Evolutionary conservation across 2,329 filamentous ascomycete species (phyloP), one percentile per base, ranked within the genome.

Genomic region (Fusarium sp.): DNA sequence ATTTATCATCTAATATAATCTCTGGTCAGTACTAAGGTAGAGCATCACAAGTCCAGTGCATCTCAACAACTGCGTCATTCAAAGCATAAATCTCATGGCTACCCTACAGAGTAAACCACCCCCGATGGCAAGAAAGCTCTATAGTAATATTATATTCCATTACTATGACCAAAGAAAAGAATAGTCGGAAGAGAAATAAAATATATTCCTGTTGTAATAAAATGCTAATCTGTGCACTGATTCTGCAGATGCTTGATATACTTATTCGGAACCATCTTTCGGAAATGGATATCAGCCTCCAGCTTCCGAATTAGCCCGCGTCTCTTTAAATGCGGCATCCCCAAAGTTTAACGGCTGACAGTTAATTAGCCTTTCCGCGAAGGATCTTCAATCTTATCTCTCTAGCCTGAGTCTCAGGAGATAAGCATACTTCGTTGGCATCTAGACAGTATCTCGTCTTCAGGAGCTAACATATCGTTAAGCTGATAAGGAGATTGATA

Each of bases 141-240:
- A 18, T 2, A 11, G 10, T 9, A 0, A 9, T n/a, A 32, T 12
- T n/a, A 0, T 4, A 16, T 21, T 4, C 21, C 12, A 2, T 3
- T 11, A 16, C 1, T 8, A 3, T 1, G 1, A 11, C 1, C 3
- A 1, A 21, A 15, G 1, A 6, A n/a, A n/a, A 1, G 3, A 1
- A 12, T 12, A 30, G 2, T 5, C 4, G 2, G 3, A 16, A 6
- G 4, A n/a, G 5, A 16, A 11, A 7, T 12, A 18, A 6, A 18
- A 3, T 6, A 2, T 2, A 12, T 9, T 6, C 8, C 3, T 12
- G 12, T 5, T 6, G 2, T 4, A 9, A 37, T 0, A n/a, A 9
- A 9, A 9, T n/a, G 0, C 16, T 9, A 19, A 8, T 7, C 0
- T 7, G 5, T 11, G 11, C 3, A 7, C 8, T 52, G 12, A 3